Percentiles rank a stretch among this genome's conserved stretches.
phyloP scores from a whole-genome alignment of 805 yeast species.

The Candida khao-thaluensis region DNA sequence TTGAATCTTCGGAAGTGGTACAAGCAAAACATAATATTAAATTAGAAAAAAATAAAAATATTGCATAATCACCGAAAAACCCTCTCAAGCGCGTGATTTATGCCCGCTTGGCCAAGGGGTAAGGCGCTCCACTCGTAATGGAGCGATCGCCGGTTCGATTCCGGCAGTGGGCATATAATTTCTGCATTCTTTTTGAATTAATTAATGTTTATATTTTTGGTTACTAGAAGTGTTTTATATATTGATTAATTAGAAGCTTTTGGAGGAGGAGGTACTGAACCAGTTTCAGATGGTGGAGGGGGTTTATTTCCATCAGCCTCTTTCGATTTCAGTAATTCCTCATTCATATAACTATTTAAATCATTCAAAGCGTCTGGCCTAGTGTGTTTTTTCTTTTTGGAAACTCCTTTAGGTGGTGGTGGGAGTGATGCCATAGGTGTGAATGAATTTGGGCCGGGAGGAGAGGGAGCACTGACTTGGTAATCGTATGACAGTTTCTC shows the following conservation, averaged over 20 bases:
- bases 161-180: conserved; percentile 46
- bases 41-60: too few species aligned
- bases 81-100: too few species aligned
- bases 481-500: conserved; percentile 21
- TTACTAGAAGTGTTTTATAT: conserved; percentile 9
- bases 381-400: conserved; percentile 30
- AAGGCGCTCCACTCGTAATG: conserved; percentile 56
- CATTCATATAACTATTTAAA: conserved; percentile 42
- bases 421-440: conserved; percentile 13
- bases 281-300: conserved; percentile 7
- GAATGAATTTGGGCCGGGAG: conserved; percentile 8
- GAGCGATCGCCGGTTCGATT: conserved; percentile 55
- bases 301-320: conserved; percentile 23
- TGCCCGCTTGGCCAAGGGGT: conserved; percentile 55
- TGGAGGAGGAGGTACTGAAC: conserved; percentile 37
- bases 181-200: not conserved
- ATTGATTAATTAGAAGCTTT: conserved; percentile 9
- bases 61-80: too few species aligned
- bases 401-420: conserved; percentile 17
- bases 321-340: conserved; percentile 42
- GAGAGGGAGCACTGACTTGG: conserved; percentile 10
- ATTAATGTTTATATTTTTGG: not conserved
- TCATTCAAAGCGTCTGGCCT: conserved; percentile 23
- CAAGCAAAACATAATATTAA: too few species aligned
- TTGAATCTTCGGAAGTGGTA: too few species aligned